Conservation (phyloP, 371 early-diverging fungal species). For the Rhizopus delemar region DNA sequence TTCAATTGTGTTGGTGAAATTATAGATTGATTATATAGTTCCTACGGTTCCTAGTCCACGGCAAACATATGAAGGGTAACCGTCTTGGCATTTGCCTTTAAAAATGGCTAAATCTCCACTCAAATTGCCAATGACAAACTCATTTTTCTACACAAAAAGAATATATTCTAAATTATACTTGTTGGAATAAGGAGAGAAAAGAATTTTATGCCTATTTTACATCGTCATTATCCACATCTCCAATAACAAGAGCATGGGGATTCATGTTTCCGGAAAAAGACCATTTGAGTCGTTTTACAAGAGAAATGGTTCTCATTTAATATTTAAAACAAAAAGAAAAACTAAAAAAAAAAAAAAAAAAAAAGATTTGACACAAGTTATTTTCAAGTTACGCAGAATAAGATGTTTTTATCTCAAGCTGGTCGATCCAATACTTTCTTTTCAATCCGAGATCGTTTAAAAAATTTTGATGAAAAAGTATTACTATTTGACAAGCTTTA, state of each 20-base stretch:
- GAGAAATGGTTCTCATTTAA: constrained; percentile 65
- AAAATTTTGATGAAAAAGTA: no score
- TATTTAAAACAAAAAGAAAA: background rate
- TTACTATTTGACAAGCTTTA: no score
- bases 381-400: no score
- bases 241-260: constrained; percentile 77
- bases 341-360: constrained; percentile 1
- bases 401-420: background rate
- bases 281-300: constrained; percentile 77
- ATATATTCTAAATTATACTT: background rate
- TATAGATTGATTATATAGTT: background rate
- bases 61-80: constrained; percentile 58
- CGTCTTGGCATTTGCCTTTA: constrained; percentile 63
- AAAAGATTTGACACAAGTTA: background rate
- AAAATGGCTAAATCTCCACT: constrained; percentile 80
- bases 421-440: background rate
- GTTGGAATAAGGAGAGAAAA: background rate
- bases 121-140: constrained; percentile 82
- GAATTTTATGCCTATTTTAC: constrained; percentile 40
- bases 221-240: constrained; percentile 80
- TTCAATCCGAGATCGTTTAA: background rate
- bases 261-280: constrained; percentile 82
- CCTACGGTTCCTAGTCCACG: constrained; percentile 66
- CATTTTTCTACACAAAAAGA: constrained; percentile 60
- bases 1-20: background rate